Conservation (phyloP, 371 early-diverging fungal species). For the Mycotypha africana region DNA sequence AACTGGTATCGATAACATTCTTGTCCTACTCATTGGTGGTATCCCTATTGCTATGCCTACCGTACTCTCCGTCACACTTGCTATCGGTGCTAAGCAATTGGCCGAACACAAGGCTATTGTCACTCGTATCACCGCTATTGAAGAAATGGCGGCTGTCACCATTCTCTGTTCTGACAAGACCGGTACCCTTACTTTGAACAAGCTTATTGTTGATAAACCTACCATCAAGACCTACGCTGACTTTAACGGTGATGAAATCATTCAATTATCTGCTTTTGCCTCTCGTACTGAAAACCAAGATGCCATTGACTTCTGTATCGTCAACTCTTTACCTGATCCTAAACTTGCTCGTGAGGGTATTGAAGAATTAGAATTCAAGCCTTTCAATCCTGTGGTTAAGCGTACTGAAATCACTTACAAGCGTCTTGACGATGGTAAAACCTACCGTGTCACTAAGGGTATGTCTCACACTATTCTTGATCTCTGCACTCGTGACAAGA, state of each 20-base stretch:
- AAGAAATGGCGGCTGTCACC: conserved; percentile 90
- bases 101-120: conserved; percentile 93
- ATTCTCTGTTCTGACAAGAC: conserved; percentile 97
- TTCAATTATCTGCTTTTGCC: conserved; percentile 64
- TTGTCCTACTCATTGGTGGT: conserved; percentile 78
- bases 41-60: conserved; percentile 83
- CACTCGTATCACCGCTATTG: conserved; percentile 82
- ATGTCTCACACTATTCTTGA: conserved; percentile 73
- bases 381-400: conserved; percentile 89
- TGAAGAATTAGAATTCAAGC: conserved; percentile 71
- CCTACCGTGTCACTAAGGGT: conserved; percentile 69
- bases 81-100: conserved; percentile 92
- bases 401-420: conserved; percentile 80
- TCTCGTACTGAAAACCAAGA: conserved; percentile 72
- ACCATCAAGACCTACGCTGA: conserved; percentile 62
- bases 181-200: conserved; percentile 93
- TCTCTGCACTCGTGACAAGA: conserved; percentile 67
- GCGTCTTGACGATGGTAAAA: conserved; percentile 53
- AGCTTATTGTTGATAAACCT: conserved; percentile 72
- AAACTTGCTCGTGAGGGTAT: conserved; percentile 61
- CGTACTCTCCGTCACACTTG: conserved; percentile 88
- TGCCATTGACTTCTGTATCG: conserved; percentile 74
- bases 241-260: conserved; percentile 50
- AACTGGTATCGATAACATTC: conserved; percentile 67
- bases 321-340: conserved; percentile 59